Percentiles rank a stretch among this genome's conserved stretches.
Evolutionary conservation across 352 stramenopile genomes (phyloP).

Genomic region (Phytophthora multivora): DNA sequence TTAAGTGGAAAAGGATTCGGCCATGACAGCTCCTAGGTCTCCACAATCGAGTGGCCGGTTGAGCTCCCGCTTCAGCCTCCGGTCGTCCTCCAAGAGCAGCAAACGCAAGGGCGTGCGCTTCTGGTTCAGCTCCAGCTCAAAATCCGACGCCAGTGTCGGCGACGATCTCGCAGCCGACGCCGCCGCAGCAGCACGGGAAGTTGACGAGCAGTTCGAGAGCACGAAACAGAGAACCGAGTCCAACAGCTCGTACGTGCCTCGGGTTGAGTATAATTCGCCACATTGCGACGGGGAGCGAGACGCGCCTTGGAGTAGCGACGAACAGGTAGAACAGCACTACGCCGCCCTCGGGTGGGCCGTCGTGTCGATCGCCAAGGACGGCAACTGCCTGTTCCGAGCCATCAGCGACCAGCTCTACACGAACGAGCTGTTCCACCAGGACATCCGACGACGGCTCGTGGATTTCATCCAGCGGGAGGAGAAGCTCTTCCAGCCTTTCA

Average conservation of each 20-base stretch:
- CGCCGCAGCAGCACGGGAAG: slow-evolving; percentile 9
- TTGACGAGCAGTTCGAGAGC: slow-evolving; percentile 12
- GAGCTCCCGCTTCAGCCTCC: slow-evolving; percentile 22
- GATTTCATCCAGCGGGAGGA: slow-evolving; percentile 50
- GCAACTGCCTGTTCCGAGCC: slow-evolving; percentile 63
- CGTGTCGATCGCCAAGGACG: slow-evolving; percentile 37
- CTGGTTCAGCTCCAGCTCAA: slow-evolving; percentile 32
- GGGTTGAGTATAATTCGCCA: slow-evolving; percentile 20
- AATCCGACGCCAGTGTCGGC: neutral
- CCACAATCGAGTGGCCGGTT: neutral
- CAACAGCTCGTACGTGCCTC: slow-evolving; percentile 9
- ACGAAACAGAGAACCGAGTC: slow-evolving; percentile 13
- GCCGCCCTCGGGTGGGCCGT: slow-evolving; percentile 37
- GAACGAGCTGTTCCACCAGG: slow-evolving; percentile 45
- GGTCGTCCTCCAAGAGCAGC: slow-evolving; percentile 18
- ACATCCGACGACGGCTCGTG: slow-evolving; percentile 45
- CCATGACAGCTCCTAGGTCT: slow-evolving; percentile 18
- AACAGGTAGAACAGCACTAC: slow-evolving; percentile 51
- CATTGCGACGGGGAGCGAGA: slow-evolving; percentile 18
- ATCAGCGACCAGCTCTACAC: slow-evolving; percentile 66
- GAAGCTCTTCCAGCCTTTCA: slow-evolving; percentile 48
- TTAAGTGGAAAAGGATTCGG: neutral
- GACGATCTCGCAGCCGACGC: slow-evolving; percentile 15
- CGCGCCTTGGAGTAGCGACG: slow-evolving; percentile 38
- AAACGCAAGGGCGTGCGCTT: slow-evolving; percentile 27